Base-by-base conservation (phyloP, 371 early-diverging fungal genomes). In the Mortierella sp. region DNA sequence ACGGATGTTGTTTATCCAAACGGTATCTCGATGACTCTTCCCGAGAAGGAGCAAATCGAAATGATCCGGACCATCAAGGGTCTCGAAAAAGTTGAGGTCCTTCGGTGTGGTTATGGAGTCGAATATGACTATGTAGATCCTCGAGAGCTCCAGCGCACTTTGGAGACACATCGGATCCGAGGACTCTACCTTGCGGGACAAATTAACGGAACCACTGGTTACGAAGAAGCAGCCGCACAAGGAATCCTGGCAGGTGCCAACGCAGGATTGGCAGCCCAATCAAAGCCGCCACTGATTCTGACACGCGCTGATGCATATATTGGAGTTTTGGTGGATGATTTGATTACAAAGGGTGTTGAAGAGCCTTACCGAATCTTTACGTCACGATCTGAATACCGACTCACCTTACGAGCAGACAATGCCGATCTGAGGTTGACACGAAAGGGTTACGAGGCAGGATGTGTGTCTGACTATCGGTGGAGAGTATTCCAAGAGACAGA, bases 51-150 rank as follows among this genome's bases (percentile, higher is more conserved):
- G 29, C 95, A 94, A 61, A 66, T 88, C 19, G 83, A 88, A 45
- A 87, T 95, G 66, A 74, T 95, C 66, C 85, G 92, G 55, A 90
- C 89, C 67, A 92, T 95, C 53, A 85, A 81, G 15, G 95, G 95
- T 0, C 84, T 95, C 12, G 94, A 94, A 74, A 89, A 91, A 55
- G 95, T 94, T 4, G 81, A 76, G 7, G 93, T 95, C 88, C 72
- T 90, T 23, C 87, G 89, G 25, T 67, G 72, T 14, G 91, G 87
- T n/a, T 91, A 95, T 74, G 95, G 95, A 43, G 95, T 95, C 19
- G 95, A 95, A 75, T 95, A 95, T 64, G 95, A 95, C 68, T 90
- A 95, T 67, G 84, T 95, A 15, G 95, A 95, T 73, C 95, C 95
- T 18, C 89, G 93, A 30, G 94, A 95, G 72, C 81, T 95, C 28